phyloP scores from a whole-genome alignment of 306 rosid species.

The Mimosa pudica region DNA sequence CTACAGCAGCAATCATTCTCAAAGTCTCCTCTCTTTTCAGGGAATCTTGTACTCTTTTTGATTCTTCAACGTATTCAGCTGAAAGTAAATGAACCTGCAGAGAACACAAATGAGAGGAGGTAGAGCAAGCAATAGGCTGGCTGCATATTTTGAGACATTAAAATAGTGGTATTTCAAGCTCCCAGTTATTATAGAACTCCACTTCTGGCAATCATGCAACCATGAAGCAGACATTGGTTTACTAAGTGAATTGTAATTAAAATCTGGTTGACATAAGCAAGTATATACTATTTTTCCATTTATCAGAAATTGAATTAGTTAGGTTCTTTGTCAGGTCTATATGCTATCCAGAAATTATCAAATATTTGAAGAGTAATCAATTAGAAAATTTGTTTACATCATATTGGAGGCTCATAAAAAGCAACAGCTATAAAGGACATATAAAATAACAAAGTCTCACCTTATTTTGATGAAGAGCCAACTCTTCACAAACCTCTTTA shows the following conservation, averaged over 20 bases:
- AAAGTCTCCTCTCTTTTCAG: conserved; percentile 64
- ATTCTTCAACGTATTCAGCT: conserved; percentile 75
- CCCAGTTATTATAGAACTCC: conserved; percentile 20
- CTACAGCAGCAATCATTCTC: conserved; percentile 80
- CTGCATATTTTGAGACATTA: background rate
- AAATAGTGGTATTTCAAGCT: conserved; percentile 29
- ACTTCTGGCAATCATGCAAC: conserved; percentile 24
- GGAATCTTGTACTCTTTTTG: conserved; percentile 66
- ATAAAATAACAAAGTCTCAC: conserved; percentile 50
- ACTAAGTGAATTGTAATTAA: background rate
- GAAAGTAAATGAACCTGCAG: conserved; percentile 69
- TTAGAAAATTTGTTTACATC: background rate
- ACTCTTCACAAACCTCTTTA: conserved; percentile 71
- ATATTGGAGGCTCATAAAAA: conserved; percentile 26
- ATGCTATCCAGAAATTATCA: conserved; percentile 15
- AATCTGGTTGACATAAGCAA: conserved; percentile 5
- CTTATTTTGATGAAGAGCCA: conserved; percentile 73
- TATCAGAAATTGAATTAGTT: background rate
- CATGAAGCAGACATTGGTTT: conserved; percentile 2
- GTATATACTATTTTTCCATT: background rate
- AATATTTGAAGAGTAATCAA: conserved; percentile 12
- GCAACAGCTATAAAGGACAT: conserved; percentile 12
- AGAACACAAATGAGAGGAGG: conserved; percentile 26
- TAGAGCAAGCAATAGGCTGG: background rate
- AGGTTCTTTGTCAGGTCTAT: conserved; percentile 11